Evolutionary conservation across 2,329 filamentous ascomycete species (phyloP).

Genomic region (Periconia digitata): DNA sequence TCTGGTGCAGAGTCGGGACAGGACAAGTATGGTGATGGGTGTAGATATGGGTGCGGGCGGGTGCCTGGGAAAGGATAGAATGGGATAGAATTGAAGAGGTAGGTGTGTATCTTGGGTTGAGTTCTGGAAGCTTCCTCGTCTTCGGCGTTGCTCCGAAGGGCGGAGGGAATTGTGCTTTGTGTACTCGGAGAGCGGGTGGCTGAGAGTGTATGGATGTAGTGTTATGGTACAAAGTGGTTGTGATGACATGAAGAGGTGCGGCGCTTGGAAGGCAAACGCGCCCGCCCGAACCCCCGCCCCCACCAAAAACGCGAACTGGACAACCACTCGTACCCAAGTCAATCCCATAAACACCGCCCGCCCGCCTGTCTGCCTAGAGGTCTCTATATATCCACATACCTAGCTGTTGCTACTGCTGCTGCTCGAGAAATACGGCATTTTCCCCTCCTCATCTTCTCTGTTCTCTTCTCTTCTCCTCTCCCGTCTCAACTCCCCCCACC

Average conservation of each 20-base stretch:
- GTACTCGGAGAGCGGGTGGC: background rate
- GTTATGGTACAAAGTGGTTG: no score
- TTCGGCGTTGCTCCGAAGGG: no score
- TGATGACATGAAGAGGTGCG: background rate
- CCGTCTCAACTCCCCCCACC: constrained; percentile 9
- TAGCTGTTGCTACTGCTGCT: background rate
- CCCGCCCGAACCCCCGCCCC: no score
- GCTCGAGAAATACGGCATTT: no score
- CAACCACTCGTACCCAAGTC: background rate
- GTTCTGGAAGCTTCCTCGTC: no score
- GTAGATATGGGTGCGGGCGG: no score
- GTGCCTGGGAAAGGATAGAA: no score
- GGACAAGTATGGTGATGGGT: no score
- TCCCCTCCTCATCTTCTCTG: no score
- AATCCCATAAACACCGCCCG: constrained; percentile 5
- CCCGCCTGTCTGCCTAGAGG: background rate
- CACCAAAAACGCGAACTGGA: background rate
- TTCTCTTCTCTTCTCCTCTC: constrained; percentile 5
- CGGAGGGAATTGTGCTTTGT: background rate
- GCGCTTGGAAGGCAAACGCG: background rate
- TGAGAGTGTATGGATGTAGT: background rate
- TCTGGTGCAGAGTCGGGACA: no score
- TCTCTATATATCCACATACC: background rate
- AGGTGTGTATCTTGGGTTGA: no score
- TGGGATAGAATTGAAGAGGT: no score